These are phyloP conservation scores for Blastomyces percursus DNA, from an alignment of 2,329 filamentous ascomycete genomes.

Conservation along the genomic window DNA sequence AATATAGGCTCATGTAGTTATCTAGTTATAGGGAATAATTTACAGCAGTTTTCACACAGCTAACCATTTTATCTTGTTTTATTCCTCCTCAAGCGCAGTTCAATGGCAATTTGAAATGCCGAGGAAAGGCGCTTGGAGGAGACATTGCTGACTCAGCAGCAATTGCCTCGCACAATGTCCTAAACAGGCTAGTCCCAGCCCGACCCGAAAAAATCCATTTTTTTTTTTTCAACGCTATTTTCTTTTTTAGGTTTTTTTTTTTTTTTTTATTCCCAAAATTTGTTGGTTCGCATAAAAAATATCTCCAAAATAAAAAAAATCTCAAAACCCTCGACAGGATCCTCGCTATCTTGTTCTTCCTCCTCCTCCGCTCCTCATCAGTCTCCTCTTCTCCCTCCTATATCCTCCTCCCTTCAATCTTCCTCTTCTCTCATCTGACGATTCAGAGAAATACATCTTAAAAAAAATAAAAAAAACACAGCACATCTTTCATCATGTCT, in stretches of 20 bases:
- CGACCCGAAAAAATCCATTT: not conserved
- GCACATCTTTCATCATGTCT: slow-evolving; percentile 52
- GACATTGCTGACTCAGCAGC: not conserved
- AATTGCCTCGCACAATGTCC: not conserved
- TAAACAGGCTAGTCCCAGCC: slow-evolving; percentile 1
- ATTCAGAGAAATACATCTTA: not conserved
- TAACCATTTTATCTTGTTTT: not conserved
- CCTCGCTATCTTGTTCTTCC: slow-evolving; percentile 6
- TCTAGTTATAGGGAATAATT: not conserved
- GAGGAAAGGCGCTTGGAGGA: not conserved
- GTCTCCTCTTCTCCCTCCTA: slow-evolving; percentile 5
- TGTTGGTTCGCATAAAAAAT: slow-evolving; percentile 7
- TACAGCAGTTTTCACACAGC: not conserved
- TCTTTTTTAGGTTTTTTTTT: not conserved
- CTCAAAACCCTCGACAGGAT: not conserved
- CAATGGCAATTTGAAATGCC: not conserved
- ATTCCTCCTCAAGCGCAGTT: not conserved
- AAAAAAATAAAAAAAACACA: slow-evolving; percentile 1
- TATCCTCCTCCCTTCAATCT: slow-evolving; percentile 2
- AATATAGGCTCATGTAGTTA: not conserved
- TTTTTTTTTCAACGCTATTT: no score
- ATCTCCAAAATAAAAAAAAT: not conserved
- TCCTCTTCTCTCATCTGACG: not conserved
- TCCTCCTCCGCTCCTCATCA: slow-evolving; percentile 3
- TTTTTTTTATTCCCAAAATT: not conserved